Base-by-base conservation (phyloP, 1,284 basidiomycete genomes). In the Boletus smithii region DNA sequence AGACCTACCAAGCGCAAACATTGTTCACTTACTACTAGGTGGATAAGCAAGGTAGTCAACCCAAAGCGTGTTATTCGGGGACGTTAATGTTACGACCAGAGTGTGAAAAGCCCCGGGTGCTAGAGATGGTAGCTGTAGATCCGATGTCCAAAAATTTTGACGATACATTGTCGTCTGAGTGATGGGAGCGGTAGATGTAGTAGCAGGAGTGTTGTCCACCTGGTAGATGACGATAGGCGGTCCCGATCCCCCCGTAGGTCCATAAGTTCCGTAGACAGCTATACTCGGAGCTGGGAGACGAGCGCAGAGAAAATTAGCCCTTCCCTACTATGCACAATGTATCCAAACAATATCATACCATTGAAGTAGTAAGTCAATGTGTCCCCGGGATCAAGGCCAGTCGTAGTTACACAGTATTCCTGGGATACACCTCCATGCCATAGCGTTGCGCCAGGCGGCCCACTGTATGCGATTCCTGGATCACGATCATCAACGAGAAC, bases 221-320 rank as follows among this genome's bases (percentile, higher is more conserved):
- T 53, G 38, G 35, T 38, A 42, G 20, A 38, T 1, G 27, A 26
- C 34, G 23, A 46, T n/a, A 20, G 33, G 32, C 1, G 38, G 50
- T 20, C 30, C 43, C 7, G n/a, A 35, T 31, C 3, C 11, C 14
- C 27, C 32, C 16, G 30, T 31, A 38, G 50, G 22, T 6, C 27
- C 5, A 26, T 30, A 37, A 8, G 44, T 48, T 34, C 44, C 50
- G n/a, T 41, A 49, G 18, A 49, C 39, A 30, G 11, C 23, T 36
- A 42, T 53, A 5, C 38, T 39, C 23, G 40, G 49, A 16, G 45
- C 50, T 50, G 27, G 40, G n/a, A n/a, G n/a, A n/a, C n/a, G n/a
- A n/a, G n/a, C n/a, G n/a, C n/a, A n/a, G n/a, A n/a, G n/a, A n/a
- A n/a, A n/a, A n/a, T n/a, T n/a, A n/a, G n/a, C n/a, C n/a, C n/a